Evolutionary conservation across 306 rosid genomes (phyloP).

Genomic region (Cucurbita pepo): DNA sequence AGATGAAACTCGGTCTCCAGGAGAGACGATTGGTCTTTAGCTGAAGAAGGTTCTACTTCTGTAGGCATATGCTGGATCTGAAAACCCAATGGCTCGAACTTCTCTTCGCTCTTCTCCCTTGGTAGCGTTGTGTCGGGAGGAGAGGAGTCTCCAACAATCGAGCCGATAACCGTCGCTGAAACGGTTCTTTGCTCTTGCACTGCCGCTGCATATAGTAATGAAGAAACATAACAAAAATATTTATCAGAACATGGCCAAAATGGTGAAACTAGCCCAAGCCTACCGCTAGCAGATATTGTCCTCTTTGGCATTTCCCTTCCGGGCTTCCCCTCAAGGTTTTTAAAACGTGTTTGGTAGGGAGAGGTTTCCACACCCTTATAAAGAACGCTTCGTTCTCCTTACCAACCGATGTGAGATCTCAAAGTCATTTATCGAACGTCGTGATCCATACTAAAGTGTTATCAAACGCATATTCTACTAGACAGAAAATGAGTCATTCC

Average conservation of each 20-base stretch:
- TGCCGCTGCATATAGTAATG: slow-evolving; percentile 40
- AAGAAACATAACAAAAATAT: not conserved
- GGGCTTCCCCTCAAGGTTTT: too few relatives aligned
- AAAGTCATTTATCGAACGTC: too few relatives aligned
- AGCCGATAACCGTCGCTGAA: slow-evolving; percentile 75
- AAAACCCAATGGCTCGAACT: slow-evolving; percentile 72
- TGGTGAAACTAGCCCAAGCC: not conserved
- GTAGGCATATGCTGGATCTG: slow-evolving; percentile 73
- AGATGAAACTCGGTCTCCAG: slow-evolving; percentile 57
- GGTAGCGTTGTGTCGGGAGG: slow-evolving; percentile 51
- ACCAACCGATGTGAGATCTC: too few relatives aligned
- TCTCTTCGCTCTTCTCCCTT: slow-evolving; percentile 60
- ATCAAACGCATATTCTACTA: too few relatives aligned
- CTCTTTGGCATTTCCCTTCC: too few relatives aligned
- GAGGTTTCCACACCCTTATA: too few relatives aligned
- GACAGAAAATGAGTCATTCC: too few relatives aligned
- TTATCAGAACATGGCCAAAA: not conserved
- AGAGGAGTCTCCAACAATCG: slow-evolving; percentile 78
- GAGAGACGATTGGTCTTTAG: slow-evolving; percentile 30
- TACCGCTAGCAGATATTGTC: too few relatives aligned
- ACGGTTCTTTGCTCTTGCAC: slow-evolving; percentile 81
- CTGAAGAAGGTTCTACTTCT: slow-evolving; percentile 41
- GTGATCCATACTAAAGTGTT: too few relatives aligned
- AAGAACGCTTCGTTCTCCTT: too few relatives aligned
- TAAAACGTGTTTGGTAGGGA: too few relatives aligned